A percentile compares a stretch with the other conserved stretches of the same genome.
These are phyloP conservation scores for Aureoboletus auriporus DNA, from an alignment of 768 basidiomycete species.

Conservation along the genomic window DNA sequence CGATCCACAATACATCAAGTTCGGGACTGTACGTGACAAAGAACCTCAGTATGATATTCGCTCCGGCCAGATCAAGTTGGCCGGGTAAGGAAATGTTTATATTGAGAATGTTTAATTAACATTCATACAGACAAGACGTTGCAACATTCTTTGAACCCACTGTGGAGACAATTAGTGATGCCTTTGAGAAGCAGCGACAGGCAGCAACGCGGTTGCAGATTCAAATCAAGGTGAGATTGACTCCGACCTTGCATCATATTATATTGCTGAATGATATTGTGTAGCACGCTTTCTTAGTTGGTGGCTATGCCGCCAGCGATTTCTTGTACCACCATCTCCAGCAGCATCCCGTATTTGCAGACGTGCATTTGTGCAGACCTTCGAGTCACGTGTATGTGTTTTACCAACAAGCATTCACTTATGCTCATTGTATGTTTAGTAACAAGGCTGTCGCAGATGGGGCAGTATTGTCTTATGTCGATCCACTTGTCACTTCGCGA, in stretches of 20 bases:
- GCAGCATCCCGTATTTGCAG: too few species aligned
- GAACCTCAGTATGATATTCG: slow-evolving; percentile 2
- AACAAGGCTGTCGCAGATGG: background rate
- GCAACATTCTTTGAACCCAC: too few species aligned
- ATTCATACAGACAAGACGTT: slow-evolving; percentile 28
- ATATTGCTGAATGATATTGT: background rate
- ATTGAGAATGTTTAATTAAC: background rate
- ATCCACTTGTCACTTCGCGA: slow-evolving; percentile 41
- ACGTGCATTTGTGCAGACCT: slow-evolving; percentile 32
- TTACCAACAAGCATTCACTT: background rate
- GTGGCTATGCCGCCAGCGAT: slow-evolving; percentile 10
- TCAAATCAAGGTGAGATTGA: slow-evolving; percentile 17
- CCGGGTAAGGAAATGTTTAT: slow-evolving; percentile 25
- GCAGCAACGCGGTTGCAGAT: slow-evolving; percentile 20
- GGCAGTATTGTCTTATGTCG: slow-evolving; percentile 27
- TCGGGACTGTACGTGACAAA: slow-evolving; percentile 25
- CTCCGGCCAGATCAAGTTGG: slow-evolving; percentile 25
- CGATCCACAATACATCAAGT: slow-evolving; percentile 34
- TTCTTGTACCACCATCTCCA: too few species aligned
- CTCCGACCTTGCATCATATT: background rate
- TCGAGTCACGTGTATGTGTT: slow-evolving; percentile 43
- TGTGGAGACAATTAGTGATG: slow-evolving; percentile 17
- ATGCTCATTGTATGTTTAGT: background rate
- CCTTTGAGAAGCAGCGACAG: slow-evolving; percentile 27
- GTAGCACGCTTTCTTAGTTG: slow-evolving; percentile 42